Base-by-base conservation (phyloP, 2,329 filamentous ascomycete species). In the Ophiobolus disseminans region DNA sequence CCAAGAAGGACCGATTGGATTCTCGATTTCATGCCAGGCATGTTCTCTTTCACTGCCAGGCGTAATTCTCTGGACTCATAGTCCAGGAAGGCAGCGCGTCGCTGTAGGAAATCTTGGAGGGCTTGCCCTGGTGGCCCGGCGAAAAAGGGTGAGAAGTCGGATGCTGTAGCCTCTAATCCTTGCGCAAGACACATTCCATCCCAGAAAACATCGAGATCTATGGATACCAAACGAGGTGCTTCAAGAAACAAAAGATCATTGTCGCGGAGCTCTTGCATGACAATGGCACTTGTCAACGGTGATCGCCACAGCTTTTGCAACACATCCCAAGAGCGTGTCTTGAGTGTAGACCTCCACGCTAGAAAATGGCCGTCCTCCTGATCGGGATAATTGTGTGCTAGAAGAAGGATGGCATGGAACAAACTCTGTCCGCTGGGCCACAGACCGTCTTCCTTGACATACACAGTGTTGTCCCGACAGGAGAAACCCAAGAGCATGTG, bases 401-500 rank as follows among this genome's bases (percentile, higher is more conserved):
- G 80, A 10, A 83, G 80, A 39, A 96, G 76, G 40, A 97, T 82
- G 8, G 85, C 83, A 75, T 99, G 93, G 67, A 99, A 91, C 11
- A 99, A 77, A 0, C 94, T 93, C 16, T 82, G 82, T 11, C 85
- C 83, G 13, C 83, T 79, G 10, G 86, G 83, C 71, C 96, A 95
- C 2, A 88, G 75, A 38, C 91, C 83, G 21, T 86, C 82, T 1
- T 85, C 76, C 40, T 88, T 81, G 23, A 94, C 77, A 19, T 85
- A 85, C 2, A 97, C 78, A 8, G 82, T 82, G 54, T 86, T 86
- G 26, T 87, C 83, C 34, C 86, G 84, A 63, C 91, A 95, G 46
- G 83, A 83, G 70, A 99, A 97, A 0, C 94, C 94, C 4, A 99
- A 84, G 2, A 99, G 78, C 36, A 96, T 80, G 71, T 99, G 95